A percentile compares a stretch with the other conserved stretches of the same genome.
Conservation (phyloP, 2,329 filamentous ascomycete genomes). For the Ambrosiella cleistominuta region DNA sequence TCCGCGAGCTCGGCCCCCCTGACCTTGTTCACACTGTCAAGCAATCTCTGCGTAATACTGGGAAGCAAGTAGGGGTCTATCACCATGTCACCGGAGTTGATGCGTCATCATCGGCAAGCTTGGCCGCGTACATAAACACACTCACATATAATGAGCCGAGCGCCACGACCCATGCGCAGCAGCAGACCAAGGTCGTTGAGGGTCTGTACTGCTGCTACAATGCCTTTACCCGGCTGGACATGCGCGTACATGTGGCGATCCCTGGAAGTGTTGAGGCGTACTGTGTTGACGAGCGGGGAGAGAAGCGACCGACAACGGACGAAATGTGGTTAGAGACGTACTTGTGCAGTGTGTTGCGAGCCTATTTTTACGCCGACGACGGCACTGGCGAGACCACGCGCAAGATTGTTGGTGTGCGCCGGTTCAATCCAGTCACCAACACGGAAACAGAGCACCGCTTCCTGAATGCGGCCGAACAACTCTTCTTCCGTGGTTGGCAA, state of each 20-base stretch:
- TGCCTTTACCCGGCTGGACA: conserved; percentile 93
- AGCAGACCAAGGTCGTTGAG: conserved; percentile 67
- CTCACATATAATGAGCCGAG: conserved; percentile 68
- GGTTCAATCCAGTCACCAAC: conserved; percentile 94
- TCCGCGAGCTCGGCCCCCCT: conserved; percentile 87
- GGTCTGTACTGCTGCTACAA: conserved; percentile 98
- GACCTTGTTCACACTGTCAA: conserved; percentile 90
- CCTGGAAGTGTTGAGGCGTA: conserved; percentile 94
- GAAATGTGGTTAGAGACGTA: conserved; percentile 96
- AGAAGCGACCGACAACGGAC: conserved; percentile 84
- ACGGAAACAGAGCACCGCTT: conserved; percentile 98
- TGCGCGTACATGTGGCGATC: conserved; percentile 96
- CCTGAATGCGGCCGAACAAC: conserved; percentile 75
- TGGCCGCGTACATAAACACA: conserved; percentile 97
- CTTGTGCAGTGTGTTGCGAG: conserved; percentile 79
- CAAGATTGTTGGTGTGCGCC: conserved; percentile 89
- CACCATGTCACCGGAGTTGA: conserved; percentile 97
- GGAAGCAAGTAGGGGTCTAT: conserved; percentile 68
- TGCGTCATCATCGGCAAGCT: conserved; percentile 88
- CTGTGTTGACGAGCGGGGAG: conserved; percentile 89
- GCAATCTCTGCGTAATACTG: conserved; percentile 33
- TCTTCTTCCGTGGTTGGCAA: conserved; percentile 94
- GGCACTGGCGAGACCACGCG: conserved; percentile 87
- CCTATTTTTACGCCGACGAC: conserved; percentile 93
- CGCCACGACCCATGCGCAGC: conserved; percentile 41